Evolutionary conservation across 1,284 basidiomycete genomes (phyloP), one percentile per base, ranked within the genome.

Genomic region (Cryptococcus sp.): DNA sequence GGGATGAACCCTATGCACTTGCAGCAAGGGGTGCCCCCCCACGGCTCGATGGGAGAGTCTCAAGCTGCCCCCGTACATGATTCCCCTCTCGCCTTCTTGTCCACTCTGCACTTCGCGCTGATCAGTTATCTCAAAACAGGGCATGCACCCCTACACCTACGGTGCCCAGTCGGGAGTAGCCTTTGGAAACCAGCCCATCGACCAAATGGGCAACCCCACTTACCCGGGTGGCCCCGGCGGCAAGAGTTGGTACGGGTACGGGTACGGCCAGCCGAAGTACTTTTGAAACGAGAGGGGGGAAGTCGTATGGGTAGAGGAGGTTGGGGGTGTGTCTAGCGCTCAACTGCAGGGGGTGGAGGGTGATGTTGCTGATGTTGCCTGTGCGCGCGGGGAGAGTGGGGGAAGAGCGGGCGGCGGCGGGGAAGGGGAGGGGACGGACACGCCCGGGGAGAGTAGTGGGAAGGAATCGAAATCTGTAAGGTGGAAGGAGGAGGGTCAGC

Each of bases 81-180:
- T 67, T 64, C 1, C 46, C 7, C 20, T n/a, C 21, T 33, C 3
- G 5, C 23, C 40, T 20, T 37, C 49, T 20, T 3, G 21, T 23
- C 23, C n/a, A n/a, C n/a, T 40, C 33, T 39, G 6, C 8, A 20
- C 24, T n/a, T n/a, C 16, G 36, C 20, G 40, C 16, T 40, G 4
- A 15, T 2, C 23, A 4, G 11, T 23, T 11, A 4, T 42, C 6
- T 39, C 46, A 23, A n/a, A 38, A n/a, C 45, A 71, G 69, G 69
- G 69, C 12, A 72, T 72, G 70, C 70, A 72, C 57, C 70, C 70
- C 28, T 72, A 72, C 56, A 59, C 57, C 11, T 70, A 62, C 40
- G 69, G 67, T n/a, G 46, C 56, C 4, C 66, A 67, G 46, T 64
- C 65, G 4, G 70, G 70, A 8, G 70, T 72, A 12, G 66, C 67